Evolutionary conservation across 1,139 yeast species (phyloP), one percentile per base, ranked within the genome.

Genomic region (Yamadazyma diospyri): DNA sequence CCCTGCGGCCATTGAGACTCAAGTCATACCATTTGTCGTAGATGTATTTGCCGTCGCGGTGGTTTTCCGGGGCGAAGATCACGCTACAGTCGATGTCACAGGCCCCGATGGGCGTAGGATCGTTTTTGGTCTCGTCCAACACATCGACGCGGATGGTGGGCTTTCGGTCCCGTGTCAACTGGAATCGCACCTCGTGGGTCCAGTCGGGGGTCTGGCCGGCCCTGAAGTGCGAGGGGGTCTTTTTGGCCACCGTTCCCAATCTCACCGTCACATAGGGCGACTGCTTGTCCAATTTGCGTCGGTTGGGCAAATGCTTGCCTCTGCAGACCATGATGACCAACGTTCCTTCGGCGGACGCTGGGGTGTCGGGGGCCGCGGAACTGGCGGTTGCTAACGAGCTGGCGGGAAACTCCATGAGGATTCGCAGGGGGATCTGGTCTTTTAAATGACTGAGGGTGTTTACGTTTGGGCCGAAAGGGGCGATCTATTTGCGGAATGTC

Each of bases 141-240:
- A 87, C 80, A 32, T 86, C 87, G 1, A 92, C 62, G 42, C 77
- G 77, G 57, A 92, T 56, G 1, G 69, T 42, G 1, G 88, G 84
- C 36, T 68, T 73, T 17, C 84, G 69, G 28, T 81, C 83, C 15
- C 83, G 68, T 2, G 78, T 67, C 23, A 83, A 55, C 25, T 74
- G 70, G 56, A 84, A 87, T 44, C 92, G 67, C 30, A 81, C 69
- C 46, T 85, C 89, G 45, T 80, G 81, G 40, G 85, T 82, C 86
- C 95, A 88, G 27, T 70, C 76, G 0, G 97, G 97, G 2, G 86
- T 82, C 53, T 88, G 97, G 1, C 97, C 97, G 1, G 95, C 97
- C 44, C 97, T 61, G 42, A 75, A 73, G 39, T 82, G 77, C 0
- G 85, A 67, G 17, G 78, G 78, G 0, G 95, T 85, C 44, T 83